Conservation (phyloP, 2,329 filamentous ascomycete species). For the Sporothrix protearum region DNA sequence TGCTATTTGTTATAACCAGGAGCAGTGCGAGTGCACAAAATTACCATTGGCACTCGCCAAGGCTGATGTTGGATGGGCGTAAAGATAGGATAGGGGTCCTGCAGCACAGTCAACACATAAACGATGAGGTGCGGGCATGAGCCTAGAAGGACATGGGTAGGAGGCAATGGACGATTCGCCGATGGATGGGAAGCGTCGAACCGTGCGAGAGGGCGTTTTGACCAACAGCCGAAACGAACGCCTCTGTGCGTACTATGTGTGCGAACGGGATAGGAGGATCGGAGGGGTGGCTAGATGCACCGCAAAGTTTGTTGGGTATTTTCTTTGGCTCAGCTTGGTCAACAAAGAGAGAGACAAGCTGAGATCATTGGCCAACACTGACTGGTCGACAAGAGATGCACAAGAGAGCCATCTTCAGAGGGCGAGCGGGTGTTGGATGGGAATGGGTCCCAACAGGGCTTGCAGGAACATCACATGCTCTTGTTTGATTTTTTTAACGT, state of each 20-base stretch:
- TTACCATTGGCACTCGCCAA: not conserved
- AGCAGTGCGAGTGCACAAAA: not conserved
- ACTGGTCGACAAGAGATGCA: not conserved
- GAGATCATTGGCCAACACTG: not conserved
- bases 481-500: not conserved
- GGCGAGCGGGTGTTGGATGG: not conserved
- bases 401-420: not conserved
- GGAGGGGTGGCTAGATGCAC: not conserved
- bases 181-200: not conserved
- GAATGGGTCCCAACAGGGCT: not conserved
- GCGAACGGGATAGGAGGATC: not conserved
- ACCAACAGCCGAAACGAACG: not conserved
- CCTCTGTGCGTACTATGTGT: not conserved
- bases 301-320: not conserved
- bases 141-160: not conserved
- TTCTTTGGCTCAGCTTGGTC: not conserved
- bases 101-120: not conserved
- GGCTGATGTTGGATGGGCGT: not conserved
- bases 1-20: not conserved
- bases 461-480: not conserved
- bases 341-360: not conserved
- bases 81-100: constrained; percentile 3
- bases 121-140: not conserved
- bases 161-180: not conserved
- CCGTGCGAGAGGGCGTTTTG: not conserved